Evolutionary conservation across 2,329 filamentous ascomycete genomes (phyloP), one percentile per base, ranked within the genome.

Genomic region (Stagonosporopsis rhizophila): DNA sequence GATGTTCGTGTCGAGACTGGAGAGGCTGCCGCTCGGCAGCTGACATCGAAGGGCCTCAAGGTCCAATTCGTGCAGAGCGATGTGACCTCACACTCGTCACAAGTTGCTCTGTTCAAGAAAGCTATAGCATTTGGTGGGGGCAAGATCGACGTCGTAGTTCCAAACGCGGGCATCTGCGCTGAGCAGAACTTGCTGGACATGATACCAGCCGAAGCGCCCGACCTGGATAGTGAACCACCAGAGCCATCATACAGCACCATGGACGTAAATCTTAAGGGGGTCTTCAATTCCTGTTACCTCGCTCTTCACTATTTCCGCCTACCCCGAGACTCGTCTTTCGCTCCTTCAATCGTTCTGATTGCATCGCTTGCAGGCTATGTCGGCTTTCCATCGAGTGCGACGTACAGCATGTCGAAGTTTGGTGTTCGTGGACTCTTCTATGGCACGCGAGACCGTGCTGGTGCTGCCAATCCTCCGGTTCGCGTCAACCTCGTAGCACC

Each of bases 1-100:
- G 69, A 73, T 46, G 19, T 68, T 11, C 61, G 65, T 9, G 48
- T 58, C 15, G 55, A 59, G 23, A 45, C 42, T 12, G 70, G 62
- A 15, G 49, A 55, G 6, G 28, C 49, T 15, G 51, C 47, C 2
- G 61, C 57, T 7, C 40, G 48, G 15, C 51, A 62, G 2, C 52
- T 71, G 6, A 52, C 41, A 11, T 52, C 51, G 17, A 57, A 58
- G 32, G 65, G 66, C 2, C 45, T 52, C 45, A 61, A 56, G 2
- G 69, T 71, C 4, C 65, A 70, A 19, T 76, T 75, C 40, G 67
- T 70, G 8, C 51, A 59, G 28, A 68, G 67, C 44, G 68, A 77
- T 52, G 71, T 75, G 6, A 66, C 64, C 4, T 65, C 64, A 6
- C 75, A 71, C 49, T 41, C 56, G 6, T 65, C 67, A 7, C 72